Conservation (phyloP, 441 rosid species). For the Syzygium syzygioides region DNA sequence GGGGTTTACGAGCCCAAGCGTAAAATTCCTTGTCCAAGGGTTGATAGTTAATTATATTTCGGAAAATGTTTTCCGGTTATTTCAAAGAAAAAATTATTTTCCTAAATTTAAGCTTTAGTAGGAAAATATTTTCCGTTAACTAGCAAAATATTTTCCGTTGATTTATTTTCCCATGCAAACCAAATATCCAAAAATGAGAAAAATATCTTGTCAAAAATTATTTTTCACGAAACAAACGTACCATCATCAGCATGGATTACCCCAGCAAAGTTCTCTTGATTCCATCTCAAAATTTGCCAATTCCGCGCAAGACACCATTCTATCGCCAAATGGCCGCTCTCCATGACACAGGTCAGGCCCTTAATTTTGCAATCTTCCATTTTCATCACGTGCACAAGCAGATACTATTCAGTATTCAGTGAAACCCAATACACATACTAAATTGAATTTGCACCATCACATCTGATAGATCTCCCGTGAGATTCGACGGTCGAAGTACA, state of each 20-base stretch:
- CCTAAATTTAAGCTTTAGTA: not conserved
- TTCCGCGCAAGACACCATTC: not conserved
- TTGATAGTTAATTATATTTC: not conserved
- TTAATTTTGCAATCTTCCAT: too few relatives aligned
- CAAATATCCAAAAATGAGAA: not conserved
- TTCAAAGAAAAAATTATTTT: not conserved
- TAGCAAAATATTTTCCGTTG: not conserved
- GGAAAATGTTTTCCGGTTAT: not conserved
- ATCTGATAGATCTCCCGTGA: not conserved
- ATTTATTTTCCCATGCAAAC: not conserved
- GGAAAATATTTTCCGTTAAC: not conserved
- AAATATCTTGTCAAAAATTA: not conserved
- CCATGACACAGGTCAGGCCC: not conserved
- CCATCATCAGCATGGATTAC: not conserved
- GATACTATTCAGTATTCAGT: too few relatives aligned
- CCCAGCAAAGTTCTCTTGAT: too few relatives aligned
- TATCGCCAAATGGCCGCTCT: not conserved
- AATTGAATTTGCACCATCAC: not conserved
- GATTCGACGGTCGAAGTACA: not conserved
- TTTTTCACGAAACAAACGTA: not conserved
- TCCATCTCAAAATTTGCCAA: too few relatives aligned
- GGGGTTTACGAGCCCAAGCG: not conserved
- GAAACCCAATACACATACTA: not conserved
- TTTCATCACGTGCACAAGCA: not conserved
- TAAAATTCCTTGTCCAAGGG: accelerated